Conservation (phyloP, 148 eudicot genomes). For the Vaccinium darrowii region DNA sequence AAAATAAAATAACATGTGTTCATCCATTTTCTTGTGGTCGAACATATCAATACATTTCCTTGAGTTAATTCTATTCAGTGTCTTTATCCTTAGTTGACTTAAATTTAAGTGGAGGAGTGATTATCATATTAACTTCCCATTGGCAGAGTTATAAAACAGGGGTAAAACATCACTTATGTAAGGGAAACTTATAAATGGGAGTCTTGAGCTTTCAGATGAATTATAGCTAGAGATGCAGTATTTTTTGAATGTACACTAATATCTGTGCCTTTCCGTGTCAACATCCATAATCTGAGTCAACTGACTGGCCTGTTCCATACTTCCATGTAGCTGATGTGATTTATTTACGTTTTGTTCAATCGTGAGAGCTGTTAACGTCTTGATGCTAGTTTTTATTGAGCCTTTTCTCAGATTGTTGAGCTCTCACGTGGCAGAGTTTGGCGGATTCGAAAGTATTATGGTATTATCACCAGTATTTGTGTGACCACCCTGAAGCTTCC, state of each 20-base stretch:
- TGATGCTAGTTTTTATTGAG: not conserved
- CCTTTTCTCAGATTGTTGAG: not conserved
- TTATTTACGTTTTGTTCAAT: not conserved
- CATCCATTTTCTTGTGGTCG: not conserved
- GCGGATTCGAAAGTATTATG: not conserved
- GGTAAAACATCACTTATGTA: not conserved
- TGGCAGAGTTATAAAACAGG: not conserved
- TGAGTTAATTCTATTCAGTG: not conserved
- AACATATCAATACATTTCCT: not conserved
- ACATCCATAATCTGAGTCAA: not conserved
- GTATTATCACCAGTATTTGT: not conserved
- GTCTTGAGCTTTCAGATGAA: not conserved
- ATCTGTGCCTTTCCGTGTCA: not conserved
- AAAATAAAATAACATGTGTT: not conserved
- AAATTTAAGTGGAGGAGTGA: not conserved
- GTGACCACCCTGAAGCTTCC: not conserved
- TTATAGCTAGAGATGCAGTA: not conserved
- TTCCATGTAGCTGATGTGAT: not conserved
- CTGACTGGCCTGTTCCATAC: not conserved
- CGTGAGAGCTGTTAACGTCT: not conserved
- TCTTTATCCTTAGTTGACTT: not conserved
- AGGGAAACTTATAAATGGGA: not conserved
- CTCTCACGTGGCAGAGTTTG: not conserved
- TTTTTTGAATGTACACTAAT: not conserved
- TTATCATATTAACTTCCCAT: not conserved